Percentiles rank a stretch among this genome's conserved stretches.
Conservation (phyloP, 75 land plant genomes). For the Adiantum capillusveneris region DNA sequence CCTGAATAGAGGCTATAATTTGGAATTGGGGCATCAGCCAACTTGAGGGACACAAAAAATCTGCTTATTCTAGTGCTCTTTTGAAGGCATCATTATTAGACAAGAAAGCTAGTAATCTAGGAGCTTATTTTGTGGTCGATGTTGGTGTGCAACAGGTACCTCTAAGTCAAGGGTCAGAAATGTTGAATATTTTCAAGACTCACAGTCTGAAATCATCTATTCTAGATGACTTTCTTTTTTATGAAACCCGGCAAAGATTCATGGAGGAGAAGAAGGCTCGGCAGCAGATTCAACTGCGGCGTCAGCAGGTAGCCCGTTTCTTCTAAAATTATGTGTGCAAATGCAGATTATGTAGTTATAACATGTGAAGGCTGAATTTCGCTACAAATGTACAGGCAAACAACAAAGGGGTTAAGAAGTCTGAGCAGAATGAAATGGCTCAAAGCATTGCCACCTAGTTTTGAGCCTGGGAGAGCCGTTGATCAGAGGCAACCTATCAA, state of each 20-base stretch:
- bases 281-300: constrained; percentile 26
- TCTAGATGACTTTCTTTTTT: constrained; percentile 80
- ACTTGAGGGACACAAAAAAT: too few species aligned
- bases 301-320: neutral
- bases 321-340: neutral
- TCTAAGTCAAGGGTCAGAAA: constrained; percentile 57
- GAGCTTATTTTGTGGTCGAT: too few species aligned
- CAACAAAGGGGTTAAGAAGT: neutral
- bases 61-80: too few species aligned
- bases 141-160: too few species aligned
- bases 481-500: too few species aligned
- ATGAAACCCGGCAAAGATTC: constrained; percentile 61
- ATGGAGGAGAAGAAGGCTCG: constrained; percentile 67
- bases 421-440: neutral
- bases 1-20: too few species aligned
- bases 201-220: constrained; percentile 45
- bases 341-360: neutral
- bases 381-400: too few species aligned
- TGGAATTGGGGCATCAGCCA: too few species aligned
- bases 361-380: too few species aligned
- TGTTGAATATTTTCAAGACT: constrained; percentile 81
- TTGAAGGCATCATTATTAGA: too few species aligned
- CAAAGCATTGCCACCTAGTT: neutral
- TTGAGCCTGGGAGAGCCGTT: too few species aligned
- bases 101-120: too few species aligned